Evolutionary conservation across 2,329 filamentous ascomycete species (phyloP), one percentile per base, ranked within the genome.

Genomic region (Colletotrichum zoysiae): DNA sequence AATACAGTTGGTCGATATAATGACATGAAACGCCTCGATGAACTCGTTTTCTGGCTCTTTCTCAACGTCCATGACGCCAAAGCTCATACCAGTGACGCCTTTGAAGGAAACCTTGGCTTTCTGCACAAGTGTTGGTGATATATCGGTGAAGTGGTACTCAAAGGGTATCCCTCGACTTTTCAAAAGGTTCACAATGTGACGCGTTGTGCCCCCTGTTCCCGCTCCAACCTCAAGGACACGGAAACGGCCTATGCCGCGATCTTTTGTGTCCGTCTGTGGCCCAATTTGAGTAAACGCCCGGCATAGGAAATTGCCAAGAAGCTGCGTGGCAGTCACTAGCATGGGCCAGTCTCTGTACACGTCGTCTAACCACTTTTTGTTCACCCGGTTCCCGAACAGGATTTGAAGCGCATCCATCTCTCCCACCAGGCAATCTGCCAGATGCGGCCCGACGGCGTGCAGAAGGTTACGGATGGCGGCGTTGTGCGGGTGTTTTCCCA

Each of bases 131-230:
- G 78, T 77, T 0, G 76, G 55, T 0, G 84, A 82, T 4, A 86
- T 60, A 53, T 86, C 84, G 1, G 84, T 85, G 68, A 85, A 82
- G 0, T 81, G 83, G 67, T 86, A 85, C 7, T 77, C 67, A n/a
- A 84, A 73, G 0, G 73, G 69, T 2, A 82, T 65, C 11, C 74
- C 75, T 0, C 67, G 59, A 0, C 30, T 30, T 0, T 64, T 69
- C 3, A 86, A 75, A 0, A 67, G 51, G 0, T 77, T 69, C 0
- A 82, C 66, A 1, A 85, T 33, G 1, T 75, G 65, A 14, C 71
- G 74, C 0, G 84, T 83, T 0, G 84, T 86, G 0, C 81, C 83
- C 3, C 84, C 84, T 0, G 83, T 84, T 14, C 84, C 84, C 0
- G 79, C 83, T 0, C 84, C 84, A 9, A 85, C 71, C 74, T 86